phyloP scores from a whole-genome alignment of 1,284 basidiomycete species.

The Rhodotorula sp. region DNA sequence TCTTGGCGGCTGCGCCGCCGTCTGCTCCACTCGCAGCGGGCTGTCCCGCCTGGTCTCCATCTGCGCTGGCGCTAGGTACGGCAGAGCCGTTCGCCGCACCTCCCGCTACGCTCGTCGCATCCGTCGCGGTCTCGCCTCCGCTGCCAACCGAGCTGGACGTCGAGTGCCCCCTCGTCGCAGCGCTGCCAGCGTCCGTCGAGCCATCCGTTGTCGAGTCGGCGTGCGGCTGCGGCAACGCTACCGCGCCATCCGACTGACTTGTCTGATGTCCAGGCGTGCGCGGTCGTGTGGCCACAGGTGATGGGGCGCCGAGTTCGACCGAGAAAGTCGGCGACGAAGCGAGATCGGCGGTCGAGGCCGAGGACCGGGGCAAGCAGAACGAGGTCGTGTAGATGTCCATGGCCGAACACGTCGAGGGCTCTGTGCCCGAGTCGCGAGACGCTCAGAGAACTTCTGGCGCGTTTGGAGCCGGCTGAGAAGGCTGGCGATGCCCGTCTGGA shows the following conservation, averaged over 20 bases:
- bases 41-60: neutral
- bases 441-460: no score
- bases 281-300: neutral
- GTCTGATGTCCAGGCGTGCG: conserved; percentile 4
- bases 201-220: neutral
- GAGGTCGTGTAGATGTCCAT: conserved; percentile 88
- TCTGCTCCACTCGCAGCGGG: neutral
- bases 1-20: neutral
- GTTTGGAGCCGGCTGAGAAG: no score
- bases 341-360: conserved; percentile 51
- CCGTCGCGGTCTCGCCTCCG: neutral
- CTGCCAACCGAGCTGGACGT: conserved; percentile 5
- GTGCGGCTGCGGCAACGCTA: neutral
- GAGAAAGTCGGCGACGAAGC: conserved; percentile 41
- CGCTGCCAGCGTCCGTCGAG: neutral
- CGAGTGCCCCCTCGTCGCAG: neutral
- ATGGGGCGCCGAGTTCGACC: conserved; percentile 24
- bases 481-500: no score
- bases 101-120: neutral
- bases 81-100: neutral
- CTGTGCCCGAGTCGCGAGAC: no score
- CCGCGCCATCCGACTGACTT: conserved; percentile 16
- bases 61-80: neutral
- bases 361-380: conserved; percentile 78
- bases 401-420: no score